Evolutionary conservation across 2,329 filamentous ascomycete species (phyloP).

Genomic region (Zymoseptoria pseudotritici): DNA sequence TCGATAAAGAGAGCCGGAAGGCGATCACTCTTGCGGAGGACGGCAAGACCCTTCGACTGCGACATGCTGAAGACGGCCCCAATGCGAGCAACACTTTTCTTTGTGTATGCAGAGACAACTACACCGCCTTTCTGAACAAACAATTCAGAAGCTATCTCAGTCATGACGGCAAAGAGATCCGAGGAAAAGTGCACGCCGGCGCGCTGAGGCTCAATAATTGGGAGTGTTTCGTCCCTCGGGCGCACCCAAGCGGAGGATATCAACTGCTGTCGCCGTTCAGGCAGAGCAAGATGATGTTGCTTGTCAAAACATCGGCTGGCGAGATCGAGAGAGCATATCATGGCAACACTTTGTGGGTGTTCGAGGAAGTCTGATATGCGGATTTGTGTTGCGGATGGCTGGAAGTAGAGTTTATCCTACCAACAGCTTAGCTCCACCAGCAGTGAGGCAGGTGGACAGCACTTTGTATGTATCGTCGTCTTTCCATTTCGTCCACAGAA

Average conservation of each 20-base stretch:
- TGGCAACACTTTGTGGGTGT: neutral
- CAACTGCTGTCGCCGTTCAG: neutral
- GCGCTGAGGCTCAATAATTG: neutral
- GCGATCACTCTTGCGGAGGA: neutral
- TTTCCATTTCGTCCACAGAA: too few relatives aligned
- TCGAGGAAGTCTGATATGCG: constrained; percentile 35
- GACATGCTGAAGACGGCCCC: neutral
- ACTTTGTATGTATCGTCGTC: too few relatives aligned
- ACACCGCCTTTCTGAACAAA: neutral
- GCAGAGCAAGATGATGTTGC: neutral
- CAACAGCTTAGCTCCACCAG: neutral
- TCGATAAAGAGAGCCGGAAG: neutral
- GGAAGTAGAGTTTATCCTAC: neutral
- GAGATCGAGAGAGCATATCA: neutral
- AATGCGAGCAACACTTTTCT: neutral
- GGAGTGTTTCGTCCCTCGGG: neutral
- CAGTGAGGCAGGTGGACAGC: too few relatives aligned
- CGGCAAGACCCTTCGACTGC: neutral
- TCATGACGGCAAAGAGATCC: neutral
- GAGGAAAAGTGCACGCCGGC: neutral
- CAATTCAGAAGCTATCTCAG: neutral
- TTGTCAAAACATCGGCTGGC: neutral
- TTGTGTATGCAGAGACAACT: neutral
- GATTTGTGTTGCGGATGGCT: constrained; percentile 24
- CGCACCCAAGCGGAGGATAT: neutral